These are phyloP conservation scores for Carpinus fangiana DNA, from an alignment of 306 rosid species.

Conservation along the genomic window DNA sequence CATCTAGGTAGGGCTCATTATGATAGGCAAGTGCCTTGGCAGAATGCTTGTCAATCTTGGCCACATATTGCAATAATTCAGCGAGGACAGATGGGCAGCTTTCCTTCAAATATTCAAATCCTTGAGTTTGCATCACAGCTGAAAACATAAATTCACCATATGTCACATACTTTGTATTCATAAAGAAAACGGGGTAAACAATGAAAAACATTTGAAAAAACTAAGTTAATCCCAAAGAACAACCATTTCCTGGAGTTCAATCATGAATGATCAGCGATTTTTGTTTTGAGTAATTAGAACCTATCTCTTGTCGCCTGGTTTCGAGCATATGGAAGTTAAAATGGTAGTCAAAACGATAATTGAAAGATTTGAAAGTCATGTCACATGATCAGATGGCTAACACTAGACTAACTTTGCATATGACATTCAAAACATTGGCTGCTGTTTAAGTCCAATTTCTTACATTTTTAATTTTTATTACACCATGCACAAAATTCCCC, in stretches of 20 bases:
- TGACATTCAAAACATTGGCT: background rate
- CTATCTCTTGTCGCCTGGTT: background rate
- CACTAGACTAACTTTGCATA: background rate
- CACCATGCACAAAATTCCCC: background rate
- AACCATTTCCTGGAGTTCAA: background rate
- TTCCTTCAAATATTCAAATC: slow-evolving; percentile 68
- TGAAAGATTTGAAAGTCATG: background rate
- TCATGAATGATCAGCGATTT: background rate
- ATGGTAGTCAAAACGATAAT: background rate
- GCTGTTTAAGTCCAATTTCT: background rate
- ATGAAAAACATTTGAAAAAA: background rate
- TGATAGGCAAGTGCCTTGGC: slow-evolving; percentile 33
- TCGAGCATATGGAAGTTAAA: background rate
- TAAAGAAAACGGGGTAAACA: background rate
- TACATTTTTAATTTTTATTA: background rate
- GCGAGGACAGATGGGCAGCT: slow-evolving; percentile 76
- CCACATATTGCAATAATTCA: slow-evolving; percentile 53
- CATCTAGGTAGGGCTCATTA: slow-evolving; percentile 45
- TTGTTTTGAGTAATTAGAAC: background rate
- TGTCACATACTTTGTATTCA: background rate
- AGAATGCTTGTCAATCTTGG: slow-evolving; percentile 56
- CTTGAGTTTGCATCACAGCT: slow-evolving; percentile 95
- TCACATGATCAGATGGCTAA: background rate
- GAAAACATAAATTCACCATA: slow-evolving; percentile 23
- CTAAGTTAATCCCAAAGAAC: background rate